Conservation (phyloP, 2,329 filamentous ascomycete genomes). For the Fusarium odoratissimum region DNA sequence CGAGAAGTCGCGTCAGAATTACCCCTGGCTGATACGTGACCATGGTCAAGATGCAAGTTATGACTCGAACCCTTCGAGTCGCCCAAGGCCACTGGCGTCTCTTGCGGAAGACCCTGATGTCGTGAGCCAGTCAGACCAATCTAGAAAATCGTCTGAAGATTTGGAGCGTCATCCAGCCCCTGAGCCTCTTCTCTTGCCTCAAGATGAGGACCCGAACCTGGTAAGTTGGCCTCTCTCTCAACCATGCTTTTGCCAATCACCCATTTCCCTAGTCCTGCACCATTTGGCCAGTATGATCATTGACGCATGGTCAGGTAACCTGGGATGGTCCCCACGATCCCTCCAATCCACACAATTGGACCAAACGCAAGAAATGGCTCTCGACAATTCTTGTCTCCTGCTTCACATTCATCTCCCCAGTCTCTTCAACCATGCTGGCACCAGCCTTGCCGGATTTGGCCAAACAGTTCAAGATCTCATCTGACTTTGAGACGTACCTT, state of each 20-base stretch:
- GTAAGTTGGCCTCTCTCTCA: conserved; percentile 15
- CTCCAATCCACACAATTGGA: conserved; percentile 61
- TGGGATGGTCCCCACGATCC: conserved; percentile 60
- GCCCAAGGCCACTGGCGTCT: conserved; percentile 16
- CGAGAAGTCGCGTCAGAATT: conserved; percentile 46
- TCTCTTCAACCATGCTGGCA: conserved; percentile 63
- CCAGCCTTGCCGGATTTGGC: conserved; percentile 59
- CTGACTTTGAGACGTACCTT: conserved; percentile 59
- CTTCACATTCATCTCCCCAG: conserved; percentile 66
- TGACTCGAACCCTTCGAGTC: neutral
- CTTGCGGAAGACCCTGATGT: conserved; percentile 19
- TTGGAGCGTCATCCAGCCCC: conserved; percentile 17
- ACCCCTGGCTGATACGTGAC: conserved; percentile 42
- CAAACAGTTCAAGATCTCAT: conserved; percentile 57
- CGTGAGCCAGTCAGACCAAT: neutral
- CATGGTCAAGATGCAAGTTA: neutral
- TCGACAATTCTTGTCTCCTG: conserved; percentile 52
- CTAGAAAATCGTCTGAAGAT: neutral
- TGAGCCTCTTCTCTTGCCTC: conserved; percentile 2
- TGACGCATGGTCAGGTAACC: conserved; percentile 46
- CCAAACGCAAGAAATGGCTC: conserved; percentile 48
- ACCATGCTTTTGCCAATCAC: accelerated
- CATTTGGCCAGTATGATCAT: no score
- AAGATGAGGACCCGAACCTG: conserved; percentile 36
- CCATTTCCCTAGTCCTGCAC: no score